These are phyloP conservation scores for Haberlea rhodopensis DNA, from an alignment of 257 asterid species.

Conservation along the genomic window DNA sequence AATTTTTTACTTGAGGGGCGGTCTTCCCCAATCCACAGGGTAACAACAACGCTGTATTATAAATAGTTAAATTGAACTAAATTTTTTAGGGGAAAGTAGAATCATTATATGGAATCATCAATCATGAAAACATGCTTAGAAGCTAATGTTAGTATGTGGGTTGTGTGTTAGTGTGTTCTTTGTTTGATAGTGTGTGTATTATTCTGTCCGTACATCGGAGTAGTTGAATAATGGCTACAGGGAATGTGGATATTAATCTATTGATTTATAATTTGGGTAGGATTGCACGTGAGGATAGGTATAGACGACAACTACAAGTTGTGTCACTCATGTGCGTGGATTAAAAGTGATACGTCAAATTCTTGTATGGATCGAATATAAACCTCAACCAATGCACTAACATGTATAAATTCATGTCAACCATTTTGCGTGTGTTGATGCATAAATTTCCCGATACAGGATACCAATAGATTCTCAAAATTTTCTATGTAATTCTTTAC, in stretches of 20 bases:
- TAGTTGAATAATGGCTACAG: conserved; percentile 23
- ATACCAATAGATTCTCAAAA: not conserved
- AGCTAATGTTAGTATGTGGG: conserved; percentile 54
- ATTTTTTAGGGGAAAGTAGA: conserved; percentile 37
- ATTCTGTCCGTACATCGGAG: conserved; percentile 22
- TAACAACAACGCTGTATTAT: conserved; percentile 13
- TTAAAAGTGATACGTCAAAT: too few species aligned
- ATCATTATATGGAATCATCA: conserved; percentile 39
- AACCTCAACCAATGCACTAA: too few species aligned
- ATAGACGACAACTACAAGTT: not conserved
- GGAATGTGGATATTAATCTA: not conserved
- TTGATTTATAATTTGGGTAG: conserved; percentile 20
- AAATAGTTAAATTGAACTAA: not conserved
- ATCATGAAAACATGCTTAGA: conserved; percentile 92
- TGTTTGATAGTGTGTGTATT: conserved; percentile 28
- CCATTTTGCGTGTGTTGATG: too few species aligned
- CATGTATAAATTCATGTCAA: too few species aligned
- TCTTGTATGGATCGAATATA: too few species aligned
- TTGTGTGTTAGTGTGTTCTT: not conserved
- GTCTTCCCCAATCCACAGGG: not conserved
- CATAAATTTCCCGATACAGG: too few species aligned
- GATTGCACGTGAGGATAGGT: conserved; percentile 19
- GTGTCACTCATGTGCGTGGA: not conserved
- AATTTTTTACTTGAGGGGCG: too few species aligned
- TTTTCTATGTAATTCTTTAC: not conserved